A percentile compares a stretch with the other conserved stretches of the same genome.
Conservation (phyloP, 257 asterid genomes). For the Asclepias syriaca region DNA sequence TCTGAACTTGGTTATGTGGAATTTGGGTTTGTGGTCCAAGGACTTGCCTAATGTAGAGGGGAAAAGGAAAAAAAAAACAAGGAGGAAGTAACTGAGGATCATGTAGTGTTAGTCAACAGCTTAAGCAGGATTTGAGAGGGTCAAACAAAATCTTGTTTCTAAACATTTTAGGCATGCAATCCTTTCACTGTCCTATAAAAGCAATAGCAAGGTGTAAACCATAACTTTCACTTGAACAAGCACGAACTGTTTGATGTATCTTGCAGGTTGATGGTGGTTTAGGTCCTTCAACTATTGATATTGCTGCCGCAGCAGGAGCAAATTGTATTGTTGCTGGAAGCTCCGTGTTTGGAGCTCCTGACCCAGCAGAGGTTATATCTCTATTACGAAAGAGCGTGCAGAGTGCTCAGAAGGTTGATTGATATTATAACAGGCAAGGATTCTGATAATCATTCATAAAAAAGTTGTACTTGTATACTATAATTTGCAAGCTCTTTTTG, state of each 20-base stretch:
- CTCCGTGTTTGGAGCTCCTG: conserved; percentile 81
- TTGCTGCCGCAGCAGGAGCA: conserved; percentile 80
- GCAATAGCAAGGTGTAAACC: not conserved
- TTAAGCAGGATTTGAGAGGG: not conserved
- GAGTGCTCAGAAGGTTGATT: conserved; percentile 26
- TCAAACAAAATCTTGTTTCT: not conserved
- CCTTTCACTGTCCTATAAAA: not conserved
- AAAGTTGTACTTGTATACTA: not conserved
- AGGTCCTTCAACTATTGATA: conserved; percentile 80
- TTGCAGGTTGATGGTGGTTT: conserved; percentile 87
- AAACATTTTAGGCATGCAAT: not conserved
- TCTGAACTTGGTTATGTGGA: not conserved
- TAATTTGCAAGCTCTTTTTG: not conserved
- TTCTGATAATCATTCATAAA: not conserved
- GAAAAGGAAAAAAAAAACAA: not conserved
- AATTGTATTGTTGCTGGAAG: conserved; percentile 92
- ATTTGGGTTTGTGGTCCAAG: not conserved
- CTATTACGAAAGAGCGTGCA: conserved; percentile 49
- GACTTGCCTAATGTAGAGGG: not conserved
- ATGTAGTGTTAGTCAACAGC: not conserved
- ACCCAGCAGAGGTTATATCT: conserved; percentile 76
- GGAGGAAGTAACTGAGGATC: not conserved
- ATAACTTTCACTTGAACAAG: not conserved
- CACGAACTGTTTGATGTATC: not conserved
- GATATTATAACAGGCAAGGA: not conserved